These are phyloP conservation scores for Kluyveromyces aestuarii DNA, from an alignment of 805 yeast genomes.

Conservation along the genomic window DNA sequence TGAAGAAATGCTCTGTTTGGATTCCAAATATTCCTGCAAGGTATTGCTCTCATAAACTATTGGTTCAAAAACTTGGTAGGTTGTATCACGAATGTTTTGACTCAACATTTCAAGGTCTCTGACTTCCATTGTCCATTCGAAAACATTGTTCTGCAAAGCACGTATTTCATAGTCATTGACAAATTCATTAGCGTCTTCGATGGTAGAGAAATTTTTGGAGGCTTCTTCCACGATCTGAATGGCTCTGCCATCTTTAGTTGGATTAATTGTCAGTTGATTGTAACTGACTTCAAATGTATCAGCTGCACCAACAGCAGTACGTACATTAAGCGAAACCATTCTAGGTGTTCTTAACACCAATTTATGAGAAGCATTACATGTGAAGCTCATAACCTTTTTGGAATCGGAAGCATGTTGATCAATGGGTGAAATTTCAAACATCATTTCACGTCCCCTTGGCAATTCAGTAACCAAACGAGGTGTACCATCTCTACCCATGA, in stretches of 20 bases:
- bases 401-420: slow-evolving; percentile 6
- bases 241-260: slow-evolving; percentile 5
- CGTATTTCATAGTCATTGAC: slow-evolving; percentile 8
- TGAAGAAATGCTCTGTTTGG: slow-evolving; percentile 1
- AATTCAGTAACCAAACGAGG: slow-evolving; percentile 35
- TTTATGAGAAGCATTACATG: slow-evolving; percentile 33
- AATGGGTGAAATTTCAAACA: slow-evolving; percentile 31
- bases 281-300: slow-evolving; percentile 6
- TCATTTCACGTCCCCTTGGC: slow-evolving; percentile 37
- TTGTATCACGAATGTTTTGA: slow-evolving; percentile 20
- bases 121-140: slow-evolving; percentile 38
- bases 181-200: slow-evolving; percentile 18
- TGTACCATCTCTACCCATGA: slow-evolving; percentile 38
- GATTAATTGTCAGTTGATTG: slow-evolving; percentile 1
- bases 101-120: slow-evolving; percentile 23
- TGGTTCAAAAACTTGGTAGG: slow-evolving; percentile 32
- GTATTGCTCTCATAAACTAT: slow-evolving; percentile 24
- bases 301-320: slow-evolving; percentile 3
- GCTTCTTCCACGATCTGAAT: slow-evolving; percentile 5
- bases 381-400: slow-evolving; percentile 11
- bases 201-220: slow-evolving; percentile 1
- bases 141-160: slow-evolving; percentile 1
- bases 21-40: slow-evolving; percentile 16
- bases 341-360: slow-evolving; percentile 29
- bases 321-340: slow-evolving; percentile 2